Percentiles rank a stretch among this genome's conserved stretches.
Evolutionary conservation across 2,329 filamentous ascomycete genomes (phyloP).

Genomic region (Aspergillus tamarii): DNA sequence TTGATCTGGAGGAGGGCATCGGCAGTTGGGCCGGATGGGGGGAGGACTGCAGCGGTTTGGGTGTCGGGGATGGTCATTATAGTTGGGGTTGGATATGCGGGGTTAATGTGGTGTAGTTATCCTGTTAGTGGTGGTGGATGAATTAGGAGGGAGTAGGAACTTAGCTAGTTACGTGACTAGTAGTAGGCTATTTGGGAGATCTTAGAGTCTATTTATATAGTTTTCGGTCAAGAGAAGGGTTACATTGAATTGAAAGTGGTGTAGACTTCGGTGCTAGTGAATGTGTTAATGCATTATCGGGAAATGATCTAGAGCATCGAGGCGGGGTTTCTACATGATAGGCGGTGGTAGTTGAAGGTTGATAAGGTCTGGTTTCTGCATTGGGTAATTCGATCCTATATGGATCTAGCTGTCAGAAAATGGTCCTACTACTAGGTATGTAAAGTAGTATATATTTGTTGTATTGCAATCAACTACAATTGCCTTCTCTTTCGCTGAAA

Average conservation of each 20-base stretch:
- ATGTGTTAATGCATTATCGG: background rate
- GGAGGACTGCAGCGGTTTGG: conserved; percentile 37
- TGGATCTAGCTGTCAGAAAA: no score
- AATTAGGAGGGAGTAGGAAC: background rate
- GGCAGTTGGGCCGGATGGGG: conserved; percentile 24
- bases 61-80: conserved; percentile 27
- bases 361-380: background rate
- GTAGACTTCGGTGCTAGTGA: no score
- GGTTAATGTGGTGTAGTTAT: background rate
- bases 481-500: no score
- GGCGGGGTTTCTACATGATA: background rate
- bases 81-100: background rate
- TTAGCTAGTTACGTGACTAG: background rate
- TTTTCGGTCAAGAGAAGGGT: background rate
- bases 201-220: background rate
- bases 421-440: no score
- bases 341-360: background rate
- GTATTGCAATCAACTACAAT: no score
- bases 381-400: background rate
- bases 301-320: background rate
- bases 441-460: no score
- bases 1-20: conserved; percentile 29
- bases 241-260: background rate
- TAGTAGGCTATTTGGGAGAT: background rate
- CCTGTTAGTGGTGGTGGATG: background rate